These are phyloP conservation scores for Kurtzmaniella cleridarum DNA, from an alignment of 805 yeast species.

Conservation along the genomic window DNA sequence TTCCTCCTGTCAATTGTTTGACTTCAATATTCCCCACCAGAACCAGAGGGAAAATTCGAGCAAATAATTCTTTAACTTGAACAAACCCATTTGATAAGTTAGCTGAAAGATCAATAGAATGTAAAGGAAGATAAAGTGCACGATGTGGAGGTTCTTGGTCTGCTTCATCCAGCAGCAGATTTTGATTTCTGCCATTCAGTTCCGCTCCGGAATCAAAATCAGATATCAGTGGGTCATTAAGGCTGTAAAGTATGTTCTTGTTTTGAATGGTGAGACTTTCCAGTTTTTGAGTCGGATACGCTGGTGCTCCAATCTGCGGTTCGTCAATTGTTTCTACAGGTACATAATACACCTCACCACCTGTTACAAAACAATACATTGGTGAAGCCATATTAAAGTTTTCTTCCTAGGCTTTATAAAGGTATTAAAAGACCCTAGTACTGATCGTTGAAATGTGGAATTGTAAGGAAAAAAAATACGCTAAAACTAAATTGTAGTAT, in stretches of 20 bases:
- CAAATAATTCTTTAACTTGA: conserved; percentile 35
- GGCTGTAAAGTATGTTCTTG: conserved; percentile 27
- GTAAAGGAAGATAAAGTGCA: conserved; percentile 43
- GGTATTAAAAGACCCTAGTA: too few species aligned
- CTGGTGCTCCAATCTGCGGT: neutral
- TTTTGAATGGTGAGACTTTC: conserved; percentile 9
- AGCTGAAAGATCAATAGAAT: conserved; percentile 33
- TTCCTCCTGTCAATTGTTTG: conserved; percentile 53
- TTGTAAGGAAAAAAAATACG: too few species aligned
- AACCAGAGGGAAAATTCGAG: conserved; percentile 45
- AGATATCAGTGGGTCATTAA: conserved; percentile 33
- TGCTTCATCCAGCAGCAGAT: conserved; percentile 6
- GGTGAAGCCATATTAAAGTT: conserved; percentile 8
- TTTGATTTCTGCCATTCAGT: neutral
- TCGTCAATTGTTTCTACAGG: conserved; percentile 14
- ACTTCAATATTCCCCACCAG: conserved; percentile 24
- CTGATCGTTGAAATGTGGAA: too few species aligned
- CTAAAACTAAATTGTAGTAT: too few species aligned
- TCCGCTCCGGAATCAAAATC: conserved; percentile 22
- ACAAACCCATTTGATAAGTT: conserved; percentile 26
- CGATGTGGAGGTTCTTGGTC: conserved; percentile 2
- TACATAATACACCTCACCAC: conserved; percentile 20
- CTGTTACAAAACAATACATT: conserved; percentile 24
- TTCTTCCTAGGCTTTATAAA: too few species aligned
- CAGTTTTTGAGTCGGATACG: neutral